Evolutionary conservation across 371 early-diverging fungal species (phyloP), one percentile per base, ranked within the genome.

Genomic region (Mortierella sp.): DNA sequence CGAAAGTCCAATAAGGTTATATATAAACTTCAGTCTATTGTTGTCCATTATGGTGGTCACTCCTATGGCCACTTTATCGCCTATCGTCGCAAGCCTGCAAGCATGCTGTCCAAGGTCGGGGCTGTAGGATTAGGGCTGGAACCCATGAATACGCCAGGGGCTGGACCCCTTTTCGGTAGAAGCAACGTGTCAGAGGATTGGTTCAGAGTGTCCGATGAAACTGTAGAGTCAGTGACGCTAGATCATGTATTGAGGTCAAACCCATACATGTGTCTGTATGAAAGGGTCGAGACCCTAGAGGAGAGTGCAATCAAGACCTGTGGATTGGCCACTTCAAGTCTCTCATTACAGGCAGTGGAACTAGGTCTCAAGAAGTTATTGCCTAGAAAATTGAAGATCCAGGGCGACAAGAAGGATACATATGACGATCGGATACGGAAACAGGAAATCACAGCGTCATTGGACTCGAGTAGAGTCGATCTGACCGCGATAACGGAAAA

Each of bases 31-130:
- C 92, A 89, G 62, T 62, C 62, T 24, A 45, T 62, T 43, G 62
- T 62, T 5, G 93, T 96, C 18, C 98, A 98, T 69, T 93, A 93
- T 72, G 98, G 97, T 5, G 84, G 88, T 26, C 98, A 98, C 78
- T 92, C 96, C 8, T 94, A 88, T 10, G 98, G 98, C 0, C 98
- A 98, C 83, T 98, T 96, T 83, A 91, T 97, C n/a, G 94, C 62
- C 0, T 62, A 62, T 26, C 62, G 62, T 45, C 62, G 62, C 24
- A 62, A 62, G 47, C 59, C 59, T 39, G 57, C 47, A 43, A 43
- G 43, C 97, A 85, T 73, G 87, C 84, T 28, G 67, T 88, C 65
- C 32, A 79, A 70, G 68, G 59, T 64, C 9, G 79, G 72, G 8
- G 55, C 66, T 22, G 66, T 62, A 1, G 79, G 77, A n/a, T 52